Conservation (phyloP, 75 land plant genomes). For the Gnetum montanum region DNA sequence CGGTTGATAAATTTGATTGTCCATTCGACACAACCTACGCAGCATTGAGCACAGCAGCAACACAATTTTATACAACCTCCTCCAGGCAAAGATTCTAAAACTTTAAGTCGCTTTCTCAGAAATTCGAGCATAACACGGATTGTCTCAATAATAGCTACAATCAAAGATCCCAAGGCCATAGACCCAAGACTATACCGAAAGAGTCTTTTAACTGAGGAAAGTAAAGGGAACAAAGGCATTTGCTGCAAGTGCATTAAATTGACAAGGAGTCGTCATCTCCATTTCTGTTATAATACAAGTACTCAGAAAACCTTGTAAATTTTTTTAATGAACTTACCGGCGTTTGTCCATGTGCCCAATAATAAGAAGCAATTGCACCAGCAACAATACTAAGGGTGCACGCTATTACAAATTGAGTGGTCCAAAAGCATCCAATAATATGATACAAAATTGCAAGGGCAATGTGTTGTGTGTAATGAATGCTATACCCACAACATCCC, state of each 20-base stretch:
- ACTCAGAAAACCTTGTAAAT: too few relatives aligned
- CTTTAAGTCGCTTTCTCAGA: conserved; percentile 59
- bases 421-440: conserved; percentile 91
- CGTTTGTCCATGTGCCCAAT: conserved; percentile 83
- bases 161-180: conserved; percentile 76
- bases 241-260: conserved; percentile 31
- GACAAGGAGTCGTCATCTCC: too few relatives aligned
- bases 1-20: conserved; percentile 74
- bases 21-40: conserved; percentile 75
- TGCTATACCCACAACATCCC: conserved; percentile 79
- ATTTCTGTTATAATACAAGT: too few relatives aligned
- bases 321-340: conserved; percentile 50
- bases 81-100: conserved; percentile 28
- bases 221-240: conserved; percentile 68
- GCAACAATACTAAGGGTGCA: conserved; percentile 81
- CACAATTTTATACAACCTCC: conserved; percentile 30
- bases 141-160: conserved; percentile 64
- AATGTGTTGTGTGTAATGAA: conserved; percentile 65
- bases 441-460: conserved; percentile 72
- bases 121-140: conserved; percentile 65
- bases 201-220: conserved; percentile 70
- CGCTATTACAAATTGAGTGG: conserved; percentile 75
- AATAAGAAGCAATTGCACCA: conserved; percentile 91
- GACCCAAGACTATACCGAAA: conserved; percentile 76
- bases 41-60: conserved; percentile 32